Percentiles rank a stretch among this genome's conserved stretches.
These are phyloP conservation scores for Exophiala phaeomuriformis DNA, from an alignment of 2,329 filamentous ascomycete species.

Conservation along the genomic window DNA sequence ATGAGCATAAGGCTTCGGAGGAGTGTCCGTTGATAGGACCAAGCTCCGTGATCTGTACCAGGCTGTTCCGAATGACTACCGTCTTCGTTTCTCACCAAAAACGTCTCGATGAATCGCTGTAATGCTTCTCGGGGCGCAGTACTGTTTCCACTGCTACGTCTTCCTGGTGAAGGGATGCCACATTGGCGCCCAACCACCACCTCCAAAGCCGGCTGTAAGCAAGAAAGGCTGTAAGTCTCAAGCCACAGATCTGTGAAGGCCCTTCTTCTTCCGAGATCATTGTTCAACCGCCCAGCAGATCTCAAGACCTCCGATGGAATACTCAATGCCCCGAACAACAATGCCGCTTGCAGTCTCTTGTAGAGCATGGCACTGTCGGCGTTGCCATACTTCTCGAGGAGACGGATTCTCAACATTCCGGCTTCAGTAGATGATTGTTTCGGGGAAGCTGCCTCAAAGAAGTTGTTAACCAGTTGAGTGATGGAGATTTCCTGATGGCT, in stretches of 20 bases:
- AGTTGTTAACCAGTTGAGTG: conserved; percentile 52
- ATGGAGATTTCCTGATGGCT: conserved; percentile 55
- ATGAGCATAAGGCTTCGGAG: conserved; percentile 55
- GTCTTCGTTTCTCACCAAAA: conserved; percentile 51
- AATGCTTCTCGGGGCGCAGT: conserved; percentile 28
- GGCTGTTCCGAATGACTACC: conserved; percentile 29
- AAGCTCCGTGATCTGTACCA: conserved; percentile 31
- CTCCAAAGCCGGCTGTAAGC: conserved; percentile 49
- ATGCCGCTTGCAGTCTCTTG: conserved; percentile 52
- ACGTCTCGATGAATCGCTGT: conserved; percentile 49
- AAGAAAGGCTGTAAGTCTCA: conserved; percentile 48
- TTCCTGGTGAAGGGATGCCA: background rate
- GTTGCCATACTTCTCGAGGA: conserved; percentile 50
- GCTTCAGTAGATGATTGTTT: conserved; percentile 31
- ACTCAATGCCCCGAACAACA: conserved; percentile 51
- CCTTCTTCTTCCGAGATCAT: conserved; percentile 52
- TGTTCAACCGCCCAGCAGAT: conserved; percentile 40
- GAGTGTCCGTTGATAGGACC: conserved; percentile 50
- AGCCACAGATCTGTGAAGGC: conserved; percentile 53
- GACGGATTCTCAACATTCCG: conserved; percentile 38
- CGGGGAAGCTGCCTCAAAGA: conserved; percentile 36
- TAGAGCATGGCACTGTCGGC: conserved; percentile 46
- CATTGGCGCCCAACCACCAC: conserved; percentile 49
- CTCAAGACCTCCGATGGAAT: conserved; percentile 47
- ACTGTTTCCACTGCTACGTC: conserved; percentile 2